A percentile compares a stretch with the other conserved stretches of the same genome.
phyloP scores from a whole-genome alignment of 2,329 filamentous ascomycete genomes.

The Colletotrichum paranaense region DNA sequence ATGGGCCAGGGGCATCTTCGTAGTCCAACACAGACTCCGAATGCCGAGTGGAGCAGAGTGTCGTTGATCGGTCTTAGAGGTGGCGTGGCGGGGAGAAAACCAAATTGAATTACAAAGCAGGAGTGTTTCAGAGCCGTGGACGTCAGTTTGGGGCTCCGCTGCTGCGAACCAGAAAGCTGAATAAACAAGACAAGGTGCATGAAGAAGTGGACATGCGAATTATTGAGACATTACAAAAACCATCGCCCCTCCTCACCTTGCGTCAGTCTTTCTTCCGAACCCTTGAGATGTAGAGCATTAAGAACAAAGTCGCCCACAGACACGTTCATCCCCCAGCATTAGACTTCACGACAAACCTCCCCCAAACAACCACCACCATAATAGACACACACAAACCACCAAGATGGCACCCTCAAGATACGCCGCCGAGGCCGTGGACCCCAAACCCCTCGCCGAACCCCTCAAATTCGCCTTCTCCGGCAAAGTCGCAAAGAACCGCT shows the following conservation, averaged over 20 bases:
- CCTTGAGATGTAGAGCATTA: background rate
- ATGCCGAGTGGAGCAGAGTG: background rate
- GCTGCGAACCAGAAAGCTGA: background rate
- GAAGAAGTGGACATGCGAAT: background rate
- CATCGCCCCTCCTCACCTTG: background rate
- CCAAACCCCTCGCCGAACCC: conserved; percentile 52
- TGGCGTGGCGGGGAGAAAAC: background rate
- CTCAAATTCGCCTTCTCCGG: conserved; percentile 63
- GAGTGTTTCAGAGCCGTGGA: background rate
- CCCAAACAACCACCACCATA: background rate
- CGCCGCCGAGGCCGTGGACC: conserved; percentile 20
- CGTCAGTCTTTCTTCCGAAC: too few species aligned
- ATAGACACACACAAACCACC: background rate
- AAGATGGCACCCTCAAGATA: conserved; percentile 22
- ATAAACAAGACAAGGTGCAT: background rate
- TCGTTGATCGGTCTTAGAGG: background rate
- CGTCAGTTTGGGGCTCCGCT: background rate
- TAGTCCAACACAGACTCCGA: background rate
- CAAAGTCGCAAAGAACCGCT: conserved; percentile 69
- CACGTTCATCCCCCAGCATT: background rate
- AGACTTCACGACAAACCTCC: background rate
- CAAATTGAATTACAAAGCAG: background rate
- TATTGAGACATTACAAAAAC: background rate
- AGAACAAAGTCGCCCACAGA: background rate
- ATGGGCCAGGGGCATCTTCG: background rate